Base-by-base conservation (phyloP, 2,329 filamentous ascomycete species). In the Dendrostoma leiphaemia region DNA sequence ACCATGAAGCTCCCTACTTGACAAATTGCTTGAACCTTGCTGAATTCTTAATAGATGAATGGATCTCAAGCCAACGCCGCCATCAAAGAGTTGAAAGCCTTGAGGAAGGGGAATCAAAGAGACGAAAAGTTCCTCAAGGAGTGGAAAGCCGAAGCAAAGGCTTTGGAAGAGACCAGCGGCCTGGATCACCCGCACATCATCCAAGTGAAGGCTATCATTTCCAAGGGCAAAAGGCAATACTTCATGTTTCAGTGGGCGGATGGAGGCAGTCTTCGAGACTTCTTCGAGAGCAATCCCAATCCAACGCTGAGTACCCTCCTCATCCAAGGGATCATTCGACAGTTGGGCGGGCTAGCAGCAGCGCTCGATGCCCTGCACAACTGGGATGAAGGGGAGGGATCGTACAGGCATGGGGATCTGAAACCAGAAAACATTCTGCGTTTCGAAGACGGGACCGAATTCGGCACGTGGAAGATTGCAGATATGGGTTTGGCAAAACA, bases 241-340 rank as follows among this genome's bases (percentile, higher is more conserved):
- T 31, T 51, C 31, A 51, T 51, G 21, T 51, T 28, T 5, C 40
- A 51, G 15, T 51, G 49, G 49, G 40, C 49, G 6, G 49, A 51
- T 19, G 40, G 49, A 5, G 49, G 49, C 10, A 38, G 15, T 13
- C 49, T 51, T 2, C 40, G 40, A 10, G 40, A 46, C 21, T 8
- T 45, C 3, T 51, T 28, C 17, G 4, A n/a, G 1, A 29, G 8
- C 3, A 5, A 45, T 7, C 29, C 8, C 15, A 28, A n/a, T 6
- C 49, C 49, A 4, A 24, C 2, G 0, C 31, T 51, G 2, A 29
- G 7, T 4, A 12, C 2, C 15, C 15, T 6, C 2, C 12, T 51
- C 6, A n/a, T 51, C 6, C 5, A 23, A n/a, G 40, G 26, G 7
- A 51, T 46, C 6, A 0, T 38, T 6, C 1, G 9, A 38, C 49